phyloP scores from a whole-genome alignment of 2,329 filamentous ascomycete genomes.

The Mycogone perniciosa region DNA sequence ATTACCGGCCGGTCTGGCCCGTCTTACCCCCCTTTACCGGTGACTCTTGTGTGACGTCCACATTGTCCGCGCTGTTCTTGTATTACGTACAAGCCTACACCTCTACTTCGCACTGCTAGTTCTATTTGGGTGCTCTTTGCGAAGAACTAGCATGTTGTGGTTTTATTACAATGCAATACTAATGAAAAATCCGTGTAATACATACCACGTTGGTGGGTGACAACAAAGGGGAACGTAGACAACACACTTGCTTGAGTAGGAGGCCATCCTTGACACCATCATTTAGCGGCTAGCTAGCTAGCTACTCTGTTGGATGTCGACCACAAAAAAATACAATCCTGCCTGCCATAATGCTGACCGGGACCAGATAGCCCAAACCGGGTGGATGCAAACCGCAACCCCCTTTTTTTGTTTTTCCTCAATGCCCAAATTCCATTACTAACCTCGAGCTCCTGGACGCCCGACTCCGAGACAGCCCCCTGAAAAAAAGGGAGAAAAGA shows the following conservation, averaged over 20 bases:
- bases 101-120: not conserved
- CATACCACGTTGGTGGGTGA: not conserved
- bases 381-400: conserved; percentile 3
- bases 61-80: not conserved
- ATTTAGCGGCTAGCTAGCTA: conserved; percentile 1
- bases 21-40: no score
- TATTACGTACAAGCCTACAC: conserved; percentile 6
- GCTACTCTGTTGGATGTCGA: not conserved
- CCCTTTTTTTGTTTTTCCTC: conserved; percentile 1
- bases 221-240: not conserved
- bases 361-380: not conserved
- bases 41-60: no score
- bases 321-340: not conserved
- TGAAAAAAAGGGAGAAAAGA: not conserved
- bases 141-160: conserved; percentile 10
- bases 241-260: not conserved
- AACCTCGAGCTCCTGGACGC: conserved; percentile 1
- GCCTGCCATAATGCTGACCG: not conserved
- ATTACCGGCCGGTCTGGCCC: no score
- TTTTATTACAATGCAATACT: conserved; percentile 2
- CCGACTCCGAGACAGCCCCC: conserved; percentile 7
- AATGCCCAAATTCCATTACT: conserved; percentile 3
- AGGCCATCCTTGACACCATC: not conserved
- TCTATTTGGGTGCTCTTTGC: conserved; percentile 9
- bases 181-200: conserved; percentile 3